A percentile compares a stretch with the other conserved stretches of the same genome.
These are phyloP conservation scores for Sextonia rubra DNA, from an alignment of 164 flowering plant genomes.

Conservation along the genomic window DNA sequence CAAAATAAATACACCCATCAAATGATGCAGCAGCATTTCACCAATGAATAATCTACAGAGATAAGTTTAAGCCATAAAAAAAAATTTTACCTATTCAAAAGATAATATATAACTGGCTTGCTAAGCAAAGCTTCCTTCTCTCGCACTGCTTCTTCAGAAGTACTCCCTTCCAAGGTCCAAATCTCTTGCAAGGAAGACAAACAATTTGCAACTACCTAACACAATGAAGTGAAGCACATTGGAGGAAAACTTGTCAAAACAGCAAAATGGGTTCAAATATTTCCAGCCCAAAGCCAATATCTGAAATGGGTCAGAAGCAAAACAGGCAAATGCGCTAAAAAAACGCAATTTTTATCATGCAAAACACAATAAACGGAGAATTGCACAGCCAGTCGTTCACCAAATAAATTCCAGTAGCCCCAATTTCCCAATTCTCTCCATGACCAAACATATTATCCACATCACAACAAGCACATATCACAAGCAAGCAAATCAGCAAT, in stretches of 20 bases:
- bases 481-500: neutral
- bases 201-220: constrained; percentile 95
- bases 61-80: neutral
- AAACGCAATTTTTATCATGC: too few relatives aligned
- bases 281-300: too few relatives aligned
- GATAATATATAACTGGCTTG: constrained; percentile 77
- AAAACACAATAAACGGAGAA: too few relatives aligned
- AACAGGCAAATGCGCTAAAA: too few relatives aligned
- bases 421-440: too few relatives aligned
- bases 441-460: too few relatives aligned
- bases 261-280: neutral
- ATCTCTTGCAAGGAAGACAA: constrained; percentile 88
- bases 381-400: too few relatives aligned
- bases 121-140: constrained; percentile 83
- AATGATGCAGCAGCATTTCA: neutral
- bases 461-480: too few relatives aligned
- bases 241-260: neutral
- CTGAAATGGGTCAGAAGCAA: too few relatives aligned
- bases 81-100: constrained; percentile 84
- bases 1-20: neutral
- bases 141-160: constrained; percentile 84
- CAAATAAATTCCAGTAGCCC: too few relatives aligned
- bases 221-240: neutral
- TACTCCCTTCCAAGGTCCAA: constrained; percentile 72
- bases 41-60: neutral